phyloP scores from a whole-genome alignment of 441 rosid genomes.

The Gossypium davidsonii region DNA sequence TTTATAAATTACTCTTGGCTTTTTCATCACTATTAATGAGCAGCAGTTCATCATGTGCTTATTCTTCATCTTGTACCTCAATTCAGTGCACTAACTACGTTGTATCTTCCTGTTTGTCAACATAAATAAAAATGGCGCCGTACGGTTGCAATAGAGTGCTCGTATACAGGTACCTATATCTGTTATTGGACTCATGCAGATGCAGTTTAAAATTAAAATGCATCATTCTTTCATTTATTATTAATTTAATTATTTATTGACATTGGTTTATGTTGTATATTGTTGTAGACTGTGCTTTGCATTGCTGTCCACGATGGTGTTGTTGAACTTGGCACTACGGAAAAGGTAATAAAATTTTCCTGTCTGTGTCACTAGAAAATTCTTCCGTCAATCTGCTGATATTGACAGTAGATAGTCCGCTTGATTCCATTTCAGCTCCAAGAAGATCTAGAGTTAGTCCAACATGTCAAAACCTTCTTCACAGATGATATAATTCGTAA shows the following conservation, averaged over 20 bases:
- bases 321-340: conserved; percentile 72
- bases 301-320: conserved; percentile 86
- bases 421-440: neutral
- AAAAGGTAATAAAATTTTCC: conserved; percentile 37
- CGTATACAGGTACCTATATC: conserved; percentile 49
- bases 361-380: neutral
- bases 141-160: conserved; percentile 52
- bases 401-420: neutral
- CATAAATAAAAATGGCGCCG: conserved; percentile 11
- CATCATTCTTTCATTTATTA: neutral
- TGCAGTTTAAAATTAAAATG: too few species aligned
- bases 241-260: neutral
- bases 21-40: neutral
- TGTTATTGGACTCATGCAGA: neutral
- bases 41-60: neutral
- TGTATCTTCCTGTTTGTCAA: conserved; percentile 9
- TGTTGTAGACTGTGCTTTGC: conserved; percentile 74
- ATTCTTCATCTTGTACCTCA: neutral
- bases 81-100: conserved; percentile 4
- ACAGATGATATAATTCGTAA: neutral
- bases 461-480: conserved; percentile 15
- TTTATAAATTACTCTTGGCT: neutral
- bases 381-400: neutral
- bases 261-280: neutral
- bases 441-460: conserved; percentile 13